These are phyloP conservation scores for Metarhizium brunneum DNA, from an alignment of 2,329 filamentous ascomycete species.

Conservation along the genomic window DNA sequence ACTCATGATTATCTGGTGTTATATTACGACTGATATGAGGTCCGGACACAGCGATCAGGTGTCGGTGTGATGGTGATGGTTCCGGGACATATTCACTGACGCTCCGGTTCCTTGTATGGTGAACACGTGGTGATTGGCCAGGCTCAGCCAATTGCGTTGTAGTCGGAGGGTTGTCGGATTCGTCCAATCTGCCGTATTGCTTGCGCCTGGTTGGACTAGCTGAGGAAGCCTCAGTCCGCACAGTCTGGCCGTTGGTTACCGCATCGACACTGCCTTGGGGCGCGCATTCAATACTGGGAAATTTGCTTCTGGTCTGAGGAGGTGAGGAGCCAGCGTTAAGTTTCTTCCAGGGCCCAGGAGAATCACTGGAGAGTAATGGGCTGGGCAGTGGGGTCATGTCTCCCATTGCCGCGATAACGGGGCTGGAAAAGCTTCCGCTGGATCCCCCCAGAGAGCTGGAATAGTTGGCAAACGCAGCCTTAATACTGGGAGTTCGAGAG, in stretches of 20 bases:
- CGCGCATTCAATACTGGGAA: slow-evolving; percentile 18
- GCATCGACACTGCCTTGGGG: slow-evolving; percentile 34
- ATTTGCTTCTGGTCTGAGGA: slow-evolving; percentile 14
- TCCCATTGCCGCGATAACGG: slow-evolving; percentile 65
- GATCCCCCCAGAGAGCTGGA: slow-evolving; percentile 45
- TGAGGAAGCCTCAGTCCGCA: slow-evolving; percentile 32
- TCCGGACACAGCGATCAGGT: slow-evolving; percentile 65
- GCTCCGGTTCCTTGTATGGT: slow-evolving; percentile 67
- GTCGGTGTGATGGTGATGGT: slow-evolving; percentile 54
- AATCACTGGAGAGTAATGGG: slow-evolving; percentile 56
- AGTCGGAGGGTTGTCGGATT: slow-evolving; percentile 23
- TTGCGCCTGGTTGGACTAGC: slow-evolving; percentile 48
- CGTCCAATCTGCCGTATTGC: slow-evolving; percentile 33
- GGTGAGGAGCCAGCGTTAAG: slow-evolving; percentile 38
- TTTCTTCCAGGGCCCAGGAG: slow-evolving; percentile 57
- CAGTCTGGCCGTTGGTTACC: slow-evolving; percentile 40
- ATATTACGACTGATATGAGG: slow-evolving; percentile 36
- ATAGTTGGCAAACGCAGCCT: slow-evolving; percentile 41
- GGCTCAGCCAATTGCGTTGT: slow-evolving; percentile 7
- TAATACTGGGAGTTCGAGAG: slow-evolving; percentile 52
- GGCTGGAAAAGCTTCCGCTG: slow-evolving; percentile 62
- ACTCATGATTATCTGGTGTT: slow-evolving; percentile 29
- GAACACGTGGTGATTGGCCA: slow-evolving; percentile 11
- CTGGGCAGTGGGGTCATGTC: slow-evolving; percentile 74
- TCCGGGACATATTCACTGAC: slow-evolving; percentile 83